phyloP scores from a whole-genome alignment of 805 yeast species.

The Priceomyces haplophilus region DNA sequence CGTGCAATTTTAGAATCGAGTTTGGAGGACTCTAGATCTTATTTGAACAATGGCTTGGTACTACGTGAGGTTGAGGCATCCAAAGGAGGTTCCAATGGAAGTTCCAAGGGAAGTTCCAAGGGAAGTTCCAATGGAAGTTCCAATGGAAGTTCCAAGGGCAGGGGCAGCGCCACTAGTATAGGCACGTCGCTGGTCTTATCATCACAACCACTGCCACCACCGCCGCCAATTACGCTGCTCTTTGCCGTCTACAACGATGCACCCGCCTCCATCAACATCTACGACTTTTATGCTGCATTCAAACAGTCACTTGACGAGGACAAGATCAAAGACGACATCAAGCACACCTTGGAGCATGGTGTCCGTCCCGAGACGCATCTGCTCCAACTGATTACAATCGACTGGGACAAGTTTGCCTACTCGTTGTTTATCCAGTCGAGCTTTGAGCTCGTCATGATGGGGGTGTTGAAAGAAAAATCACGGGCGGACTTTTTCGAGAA shows the following conservation, averaged over 20 bases:
- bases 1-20: conserved; percentile 30
- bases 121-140: too few species aligned
- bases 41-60: conserved; percentile 17
- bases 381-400: conserved; percentile 23
- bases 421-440: conserved; percentile 76
- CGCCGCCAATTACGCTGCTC: conserved; percentile 54
- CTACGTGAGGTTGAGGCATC: background rate
- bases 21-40: conserved; percentile 28
- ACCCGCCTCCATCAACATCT: conserved; percentile 61
- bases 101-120: too few species aligned
- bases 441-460: conserved; percentile 66
- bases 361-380: background rate
- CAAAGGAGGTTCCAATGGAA: too few species aligned
- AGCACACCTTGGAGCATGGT: conserved; percentile 4
- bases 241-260: conserved; percentile 79
- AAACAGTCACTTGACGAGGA: conserved; percentile 41
- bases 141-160: too few species aligned
- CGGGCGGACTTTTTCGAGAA: conserved; percentile 69
- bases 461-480: conserved; percentile 61
- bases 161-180: too few species aligned
- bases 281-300: conserved; percentile 65
- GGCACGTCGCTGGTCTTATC: too few species aligned
- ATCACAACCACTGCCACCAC: too few species aligned
- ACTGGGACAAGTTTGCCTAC: conserved; percentile 62
- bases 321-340: conserved; percentile 18